Conservation (phyloP, 345 rosid genomes). For the Citrus sp. region DNA sequence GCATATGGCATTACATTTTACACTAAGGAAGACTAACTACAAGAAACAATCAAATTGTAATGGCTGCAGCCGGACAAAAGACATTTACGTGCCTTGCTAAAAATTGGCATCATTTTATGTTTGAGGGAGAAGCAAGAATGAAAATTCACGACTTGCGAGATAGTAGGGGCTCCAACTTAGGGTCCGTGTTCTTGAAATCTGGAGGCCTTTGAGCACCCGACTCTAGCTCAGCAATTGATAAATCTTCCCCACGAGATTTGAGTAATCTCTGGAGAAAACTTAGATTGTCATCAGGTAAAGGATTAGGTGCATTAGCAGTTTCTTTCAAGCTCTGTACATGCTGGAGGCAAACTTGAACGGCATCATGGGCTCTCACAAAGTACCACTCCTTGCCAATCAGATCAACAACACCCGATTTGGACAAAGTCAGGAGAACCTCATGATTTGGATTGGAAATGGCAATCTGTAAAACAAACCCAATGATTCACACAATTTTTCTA, state of each 20-base stretch:
- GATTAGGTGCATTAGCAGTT: slow-evolving; percentile 19
- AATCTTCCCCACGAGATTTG: slow-evolving; percentile 38
- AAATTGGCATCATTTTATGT: slow-evolving; percentile 11
- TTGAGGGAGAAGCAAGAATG: neutral
- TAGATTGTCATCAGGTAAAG: slow-evolving; percentile 30
- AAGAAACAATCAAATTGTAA: neutral
- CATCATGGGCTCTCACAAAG: slow-evolving; percentile 93
- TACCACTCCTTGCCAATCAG: slow-evolving; percentile 90
- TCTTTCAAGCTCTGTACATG: slow-evolving; percentile 58
- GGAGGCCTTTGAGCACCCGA: slow-evolving; percentile 34
- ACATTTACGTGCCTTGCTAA: neutral
- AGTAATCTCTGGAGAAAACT: slow-evolving; percentile 47
- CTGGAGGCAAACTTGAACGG: slow-evolving; percentile 92
- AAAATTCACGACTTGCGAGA: slow-evolving; percentile 23
- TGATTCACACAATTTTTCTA: neutral
- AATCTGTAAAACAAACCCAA: slow-evolving; percentile 38
- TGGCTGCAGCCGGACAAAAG: neutral
- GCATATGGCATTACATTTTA: neutral
- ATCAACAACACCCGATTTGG: slow-evolving; percentile 73
- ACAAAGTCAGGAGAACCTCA: slow-evolving; percentile 69
- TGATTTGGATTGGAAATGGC: slow-evolving; percentile 89
- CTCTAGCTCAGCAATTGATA: slow-evolving; percentile 43
- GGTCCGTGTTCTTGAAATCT: slow-evolving; percentile 19
- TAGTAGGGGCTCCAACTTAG: slow-evolving; percentile 67
- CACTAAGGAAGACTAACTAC: neutral